Evolutionary conservation across 768 basidiomycete species (phyloP).

Genomic region (Naganishia vaughanmartiniae): DNA sequence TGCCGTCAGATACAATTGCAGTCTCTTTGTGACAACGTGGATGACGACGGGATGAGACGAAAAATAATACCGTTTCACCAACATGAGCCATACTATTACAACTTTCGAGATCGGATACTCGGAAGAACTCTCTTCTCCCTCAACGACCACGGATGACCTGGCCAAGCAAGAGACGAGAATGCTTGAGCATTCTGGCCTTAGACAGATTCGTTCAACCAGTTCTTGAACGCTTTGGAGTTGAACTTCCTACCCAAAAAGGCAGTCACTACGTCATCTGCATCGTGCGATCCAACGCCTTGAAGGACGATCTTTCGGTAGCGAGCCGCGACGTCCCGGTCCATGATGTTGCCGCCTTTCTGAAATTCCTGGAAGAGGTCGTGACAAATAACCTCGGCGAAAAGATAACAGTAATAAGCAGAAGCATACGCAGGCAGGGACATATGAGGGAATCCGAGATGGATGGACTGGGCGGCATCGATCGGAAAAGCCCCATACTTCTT

Average conservation of each 20-base stretch:
- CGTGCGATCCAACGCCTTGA: constrained; percentile 16
- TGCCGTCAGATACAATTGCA: too few species aligned
- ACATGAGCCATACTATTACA: too few species aligned
- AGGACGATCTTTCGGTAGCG: constrained; percentile 12
- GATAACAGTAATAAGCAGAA: neutral
- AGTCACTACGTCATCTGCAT: constrained; percentile 1
- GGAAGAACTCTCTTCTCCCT: too few species aligned
- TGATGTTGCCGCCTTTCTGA: neutral
- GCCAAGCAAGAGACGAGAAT: too few species aligned
- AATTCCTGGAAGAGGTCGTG: constrained; percentile 18
- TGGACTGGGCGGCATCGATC: neutral
- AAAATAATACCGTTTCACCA: too few species aligned
- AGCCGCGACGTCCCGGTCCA: neutral
- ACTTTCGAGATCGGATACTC: too few species aligned
- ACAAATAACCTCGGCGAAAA: constrained; percentile 15
- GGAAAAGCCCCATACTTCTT: neutral
- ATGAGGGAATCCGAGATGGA: neutral
- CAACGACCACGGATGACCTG: too few species aligned
- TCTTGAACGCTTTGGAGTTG: neutral
- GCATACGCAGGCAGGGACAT: neutral
- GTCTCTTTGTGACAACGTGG: too few species aligned
- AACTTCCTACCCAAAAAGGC: constrained; percentile 16
- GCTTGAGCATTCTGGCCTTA: too few species aligned
- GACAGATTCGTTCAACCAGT: constrained; percentile 8
- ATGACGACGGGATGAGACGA: too few species aligned